A percentile compares a stretch with the other conserved stretches of the same genome.
phyloP scores from a whole-genome alignment of 1,284 basidiomycete species.

The Dichomitus squalens region DNA sequence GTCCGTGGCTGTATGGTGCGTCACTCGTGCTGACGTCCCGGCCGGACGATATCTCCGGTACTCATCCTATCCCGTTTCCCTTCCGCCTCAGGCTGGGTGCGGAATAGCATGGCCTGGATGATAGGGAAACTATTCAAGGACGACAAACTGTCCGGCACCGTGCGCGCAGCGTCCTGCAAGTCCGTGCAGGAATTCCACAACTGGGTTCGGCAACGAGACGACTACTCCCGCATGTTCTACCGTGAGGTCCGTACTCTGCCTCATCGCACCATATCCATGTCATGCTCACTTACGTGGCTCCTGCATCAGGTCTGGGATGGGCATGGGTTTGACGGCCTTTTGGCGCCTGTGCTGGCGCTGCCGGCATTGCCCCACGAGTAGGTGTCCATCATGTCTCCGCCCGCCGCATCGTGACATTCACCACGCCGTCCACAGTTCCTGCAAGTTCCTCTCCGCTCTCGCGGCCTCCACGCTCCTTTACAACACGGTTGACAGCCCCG shows the following conservation, averaged over 20 bases:
- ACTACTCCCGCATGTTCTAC: conserved; percentile 56
- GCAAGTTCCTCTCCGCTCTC: conserved; percentile 23
- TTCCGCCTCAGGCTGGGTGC: conserved; percentile 55
- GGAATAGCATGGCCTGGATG: conserved; percentile 50
- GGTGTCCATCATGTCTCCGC: conserved; percentile 18
- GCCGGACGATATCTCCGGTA: conserved; percentile 58
- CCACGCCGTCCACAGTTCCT: conserved; percentile 22
- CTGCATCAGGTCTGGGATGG: conserved; percentile 68
- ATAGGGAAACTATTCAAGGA: conserved; percentile 58
- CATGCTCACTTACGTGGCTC: background rate
- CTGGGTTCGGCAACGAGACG: conserved; percentile 52
- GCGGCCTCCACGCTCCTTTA: conserved; percentile 44
- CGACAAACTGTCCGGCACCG: conserved; percentile 48
- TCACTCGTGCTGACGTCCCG: conserved; percentile 39
- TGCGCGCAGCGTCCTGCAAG: conserved; percentile 52
- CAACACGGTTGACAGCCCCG: conserved; percentile 81
- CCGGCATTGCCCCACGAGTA: conserved; percentile 77
- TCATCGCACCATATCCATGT: too few species aligned
- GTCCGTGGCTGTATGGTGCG: conserved; percentile 22
- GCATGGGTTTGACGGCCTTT: conserved; percentile 71
- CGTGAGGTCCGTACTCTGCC: conserved; percentile 53
- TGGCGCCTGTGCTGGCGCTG: conserved; percentile 73
- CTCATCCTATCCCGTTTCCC: too few species aligned
- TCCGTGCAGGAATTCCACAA: conserved; percentile 57
- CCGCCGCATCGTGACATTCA: background rate